A percentile compares a stretch with the other conserved stretches of the same genome.
phyloP scores from a whole-genome alignment of 345 rosid species.

The Barbarea vulgaris region DNA sequence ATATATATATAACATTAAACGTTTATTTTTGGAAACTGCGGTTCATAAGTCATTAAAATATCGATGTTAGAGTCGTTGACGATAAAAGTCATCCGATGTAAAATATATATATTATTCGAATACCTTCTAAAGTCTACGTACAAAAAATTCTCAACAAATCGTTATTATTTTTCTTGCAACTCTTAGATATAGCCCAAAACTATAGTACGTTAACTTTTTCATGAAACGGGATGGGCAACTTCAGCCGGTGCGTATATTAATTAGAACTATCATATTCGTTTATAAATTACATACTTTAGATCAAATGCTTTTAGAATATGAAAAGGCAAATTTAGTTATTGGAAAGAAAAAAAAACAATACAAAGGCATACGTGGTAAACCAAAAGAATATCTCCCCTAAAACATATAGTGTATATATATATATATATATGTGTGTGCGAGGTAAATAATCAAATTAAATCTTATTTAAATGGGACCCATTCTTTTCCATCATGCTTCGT shows the following conservation, averaged over 20 bases:
- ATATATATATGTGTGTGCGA: neutral
- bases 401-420: neutral
- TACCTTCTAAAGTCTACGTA: neutral
- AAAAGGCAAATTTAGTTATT: neutral
- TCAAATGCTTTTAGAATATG: neutral
- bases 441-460: neutral
- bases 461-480: conserved; percentile 18
- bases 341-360: neutral
- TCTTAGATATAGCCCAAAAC: neutral
- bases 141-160: neutral
- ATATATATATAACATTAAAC: no score
- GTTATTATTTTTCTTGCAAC: neutral
- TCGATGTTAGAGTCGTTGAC: neutral
- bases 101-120: neutral
- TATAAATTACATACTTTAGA: neutral
- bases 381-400: neutral
- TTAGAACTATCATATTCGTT: neutral
- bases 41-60: neutral
- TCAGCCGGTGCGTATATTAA: neutral
- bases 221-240: neutral
- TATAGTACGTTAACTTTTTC: neutral
- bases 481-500: conserved; percentile 32
- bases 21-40: neutral
- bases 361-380: conserved; percentile 10
- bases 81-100: no score